Percentiles rank a stretch among this genome's conserved stretches.
Evolutionary conservation across 148 eudicot species (phyloP).

Genomic region (Spergularia marina): DNA sequence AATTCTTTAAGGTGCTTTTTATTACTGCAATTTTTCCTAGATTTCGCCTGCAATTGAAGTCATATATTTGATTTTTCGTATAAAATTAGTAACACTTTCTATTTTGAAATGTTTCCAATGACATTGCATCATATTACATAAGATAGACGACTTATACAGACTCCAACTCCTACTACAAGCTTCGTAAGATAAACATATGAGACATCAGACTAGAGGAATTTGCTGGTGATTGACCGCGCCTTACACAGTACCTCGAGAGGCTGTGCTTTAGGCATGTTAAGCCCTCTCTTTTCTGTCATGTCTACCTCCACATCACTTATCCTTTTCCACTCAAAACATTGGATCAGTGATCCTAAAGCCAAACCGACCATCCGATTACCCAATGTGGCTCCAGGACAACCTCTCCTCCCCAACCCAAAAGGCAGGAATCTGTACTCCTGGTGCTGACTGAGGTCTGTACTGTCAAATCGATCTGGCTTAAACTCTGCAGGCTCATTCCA

Average conservation of each 20-base stretch:
- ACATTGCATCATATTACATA: no score
- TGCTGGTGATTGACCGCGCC: constrained; percentile 12
- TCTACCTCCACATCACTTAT: constrained; percentile 22
- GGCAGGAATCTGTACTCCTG: constrained; percentile 20
- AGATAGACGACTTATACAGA: no score
- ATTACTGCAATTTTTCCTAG: not conserved
- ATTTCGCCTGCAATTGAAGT: not conserved
- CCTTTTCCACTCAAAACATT: constrained; percentile 32
- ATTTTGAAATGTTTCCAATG: no score
- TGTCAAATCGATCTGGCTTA: constrained; percentile 26
- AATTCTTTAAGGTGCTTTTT: not conserved
- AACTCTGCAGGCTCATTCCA: constrained; percentile 27
- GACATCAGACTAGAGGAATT: constrained; percentile 3
- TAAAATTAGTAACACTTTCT: no score
- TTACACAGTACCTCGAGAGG: constrained; percentile 28
- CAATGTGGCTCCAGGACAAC: constrained; percentile 29
- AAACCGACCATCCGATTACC: constrained; percentile 25
- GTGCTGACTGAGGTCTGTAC: constrained; percentile 5
- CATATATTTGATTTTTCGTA: no score
- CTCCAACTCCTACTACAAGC: no score
- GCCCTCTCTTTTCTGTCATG: constrained; percentile 24
- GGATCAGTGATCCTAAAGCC: constrained; percentile 31
- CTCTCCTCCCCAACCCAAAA: constrained; percentile 28
- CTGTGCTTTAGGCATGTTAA: constrained; percentile 25
- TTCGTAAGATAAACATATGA: not conserved